phyloP scores from a whole-genome alignment of 2,329 filamentous ascomycete genomes.

The Nemania sp. region DNA sequence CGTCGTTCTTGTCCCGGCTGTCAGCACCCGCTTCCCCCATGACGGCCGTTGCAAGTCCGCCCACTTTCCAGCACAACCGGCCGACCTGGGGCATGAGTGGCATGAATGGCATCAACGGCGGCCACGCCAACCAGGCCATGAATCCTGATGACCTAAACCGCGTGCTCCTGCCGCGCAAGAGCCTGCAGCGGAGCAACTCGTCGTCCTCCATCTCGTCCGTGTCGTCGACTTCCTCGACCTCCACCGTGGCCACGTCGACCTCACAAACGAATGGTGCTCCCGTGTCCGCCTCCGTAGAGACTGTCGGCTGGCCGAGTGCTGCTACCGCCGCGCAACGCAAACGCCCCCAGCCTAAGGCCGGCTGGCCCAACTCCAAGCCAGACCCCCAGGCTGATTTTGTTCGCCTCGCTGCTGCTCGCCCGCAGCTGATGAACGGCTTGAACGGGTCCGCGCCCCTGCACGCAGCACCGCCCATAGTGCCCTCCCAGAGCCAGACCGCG shows the following conservation, averaged over 20 bases:
- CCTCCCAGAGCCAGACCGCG: constrained; percentile 44
- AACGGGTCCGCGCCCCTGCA: constrained; percentile 49
- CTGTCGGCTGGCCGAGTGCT: constrained; percentile 53
- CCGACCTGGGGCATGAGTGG: constrained; percentile 70
- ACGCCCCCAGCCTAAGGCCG: constrained; percentile 53
- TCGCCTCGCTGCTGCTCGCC: constrained; percentile 44
- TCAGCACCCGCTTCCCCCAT: constrained; percentile 50
- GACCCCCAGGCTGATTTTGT: constrained; percentile 54
- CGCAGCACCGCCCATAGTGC: constrained; percentile 43
- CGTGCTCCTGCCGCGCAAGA: constrained; percentile 90
- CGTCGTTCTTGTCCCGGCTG: constrained; percentile 26
- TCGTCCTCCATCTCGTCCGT: constrained; percentile 81
- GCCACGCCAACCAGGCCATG: constrained; percentile 54
- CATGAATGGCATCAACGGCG: constrained; percentile 53
- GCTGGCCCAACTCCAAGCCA: constrained; percentile 54
- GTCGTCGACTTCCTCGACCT: constrained; percentile 60
- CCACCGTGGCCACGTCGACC: constrained; percentile 65
- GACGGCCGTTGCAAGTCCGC: constrained; percentile 69
- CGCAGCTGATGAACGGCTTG: constrained; percentile 46
- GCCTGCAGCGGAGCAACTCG: constrained; percentile 83
- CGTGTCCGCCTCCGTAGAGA: constrained; percentile 50
- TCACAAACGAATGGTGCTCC: constrained; percentile 63
- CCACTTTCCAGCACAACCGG: constrained; percentile 66
- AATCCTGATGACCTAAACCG: constrained; percentile 82
- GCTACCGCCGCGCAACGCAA: constrained; percentile 49